Evolutionary conservation across 2,329 filamentous ascomycete species (phyloP), one percentile per base, ranked within the genome.

Genomic region (Sphaerulina musiva): DNA sequence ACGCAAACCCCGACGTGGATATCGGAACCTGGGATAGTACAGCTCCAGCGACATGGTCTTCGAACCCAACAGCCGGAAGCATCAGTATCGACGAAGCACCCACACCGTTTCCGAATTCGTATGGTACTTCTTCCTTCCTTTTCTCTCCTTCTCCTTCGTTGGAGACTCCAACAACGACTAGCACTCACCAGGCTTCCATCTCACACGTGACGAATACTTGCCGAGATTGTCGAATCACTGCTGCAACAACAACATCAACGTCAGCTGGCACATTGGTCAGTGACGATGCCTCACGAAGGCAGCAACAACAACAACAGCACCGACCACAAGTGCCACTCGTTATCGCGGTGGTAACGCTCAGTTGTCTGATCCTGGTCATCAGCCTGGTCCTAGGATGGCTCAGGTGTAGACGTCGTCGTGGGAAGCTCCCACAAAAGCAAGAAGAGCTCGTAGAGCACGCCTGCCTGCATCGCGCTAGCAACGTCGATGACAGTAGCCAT

Each of bases 381-480:
- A 32, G 47, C 3, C 42, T 56, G 5, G 34, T 50, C 14, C 11
- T 58, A 23, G 50, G 45, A 23, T 53, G 53, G 50, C 47, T 51
- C 39, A 48, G 38, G 23, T 48, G 46, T 31, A 32, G 50, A 4
- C 50, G 56, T 31, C 46, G 20, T 20, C 20, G n/a, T n/a, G 36
- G 46, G 3, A 46, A 42, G 40, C 42, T 32, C 29, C 46, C 43
- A 36, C 3, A 39, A 14, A 34, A 45, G 38, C 14, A 29, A 29
- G 26, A 29, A 29, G 26, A 29, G 26, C 26, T 29, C 5, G 4
- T 46, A 12, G 48, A 52, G 34, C 20, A 48, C 39, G 41, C 12
- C 47, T 49, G 47, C 38, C 38, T 49, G 38, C 26, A n/a, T 42
- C 17, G 17, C 8, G 36, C 41, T 20, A 43, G 47, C 38, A 42